Evolutionary conservation across 2,329 filamentous ascomycete genomes (phyloP).

Genomic region (Capronia americana): DNA sequence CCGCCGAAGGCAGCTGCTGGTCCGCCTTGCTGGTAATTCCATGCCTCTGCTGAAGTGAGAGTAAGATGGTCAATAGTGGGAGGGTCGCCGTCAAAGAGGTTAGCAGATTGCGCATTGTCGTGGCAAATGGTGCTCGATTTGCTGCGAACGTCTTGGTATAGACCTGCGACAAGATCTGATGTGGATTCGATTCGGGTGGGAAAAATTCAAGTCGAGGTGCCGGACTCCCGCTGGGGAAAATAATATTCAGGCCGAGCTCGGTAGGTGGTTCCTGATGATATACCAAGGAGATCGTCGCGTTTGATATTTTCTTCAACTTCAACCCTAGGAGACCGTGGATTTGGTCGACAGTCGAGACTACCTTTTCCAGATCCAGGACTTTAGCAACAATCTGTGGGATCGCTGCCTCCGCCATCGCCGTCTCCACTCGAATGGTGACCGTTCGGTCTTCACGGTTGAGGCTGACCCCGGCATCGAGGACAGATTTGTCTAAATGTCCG

Average conservation of each 20-base stretch:
- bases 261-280: constrained; percentile 29
- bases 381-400: constrained; percentile 31
- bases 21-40: constrained; percentile 11
- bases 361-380: constrained; percentile 34
- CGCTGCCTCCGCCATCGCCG: constrained; percentile 26
- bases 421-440: constrained; percentile 30
- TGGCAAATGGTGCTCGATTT: constrained; percentile 25
- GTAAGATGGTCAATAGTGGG: constrained; percentile 51
- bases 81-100: constrained; percentile 49
- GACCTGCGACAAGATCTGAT: constrained; percentile 25
- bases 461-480: constrained; percentile 29
- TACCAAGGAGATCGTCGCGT: constrained; percentile 30
- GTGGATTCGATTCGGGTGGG: constrained; percentile 34
- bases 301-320: constrained; percentile 31
- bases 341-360: constrained; percentile 34
- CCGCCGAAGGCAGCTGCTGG: constrained; percentile 4
- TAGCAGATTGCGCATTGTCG: constrained; percentile 32
- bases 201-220: constrained; percentile 32
- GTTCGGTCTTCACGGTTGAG: constrained; percentile 27
- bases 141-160: constrained; percentile 28
- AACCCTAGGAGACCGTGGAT: constrained; percentile 32
- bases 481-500: constrained; percentile 28
- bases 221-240: constrained; percentile 17
- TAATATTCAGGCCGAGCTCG: constrained; percentile 26
- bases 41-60: constrained; percentile 32